These are phyloP conservation scores for Limnanthes douglasii DNA, from an alignment of 345 rosid genomes.

Conservation along the genomic window DNA sequence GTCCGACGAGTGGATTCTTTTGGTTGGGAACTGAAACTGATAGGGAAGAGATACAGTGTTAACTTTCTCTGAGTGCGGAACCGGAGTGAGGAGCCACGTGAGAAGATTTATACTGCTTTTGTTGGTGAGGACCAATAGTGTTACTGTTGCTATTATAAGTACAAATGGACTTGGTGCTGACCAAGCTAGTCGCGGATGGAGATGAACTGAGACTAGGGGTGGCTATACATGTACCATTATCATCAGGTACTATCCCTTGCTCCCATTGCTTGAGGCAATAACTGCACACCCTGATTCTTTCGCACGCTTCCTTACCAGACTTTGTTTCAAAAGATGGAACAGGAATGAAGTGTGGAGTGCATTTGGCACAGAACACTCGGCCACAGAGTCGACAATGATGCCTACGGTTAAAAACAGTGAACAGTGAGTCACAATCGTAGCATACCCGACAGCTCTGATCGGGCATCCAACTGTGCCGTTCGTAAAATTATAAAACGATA, in stretches of 20 bases:
- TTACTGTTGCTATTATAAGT: constrained; percentile 53
- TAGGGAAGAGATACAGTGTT: no score
- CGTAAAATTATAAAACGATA: no score
- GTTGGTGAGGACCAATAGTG: no score
- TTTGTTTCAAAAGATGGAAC: constrained; percentile 43
- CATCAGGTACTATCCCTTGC: constrained; percentile 30
- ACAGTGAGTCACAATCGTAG: constrained; percentile 91
- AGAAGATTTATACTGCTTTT: no score
- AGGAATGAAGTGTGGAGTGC: constrained; percentile 64
- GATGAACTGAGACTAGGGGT: constrained; percentile 53
- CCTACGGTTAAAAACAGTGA: constrained; percentile 72
- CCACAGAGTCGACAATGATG: constrained; percentile 97
- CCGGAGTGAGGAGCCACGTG: no score
- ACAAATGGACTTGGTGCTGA: constrained; percentile 50
- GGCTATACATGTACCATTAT: constrained; percentile 30
- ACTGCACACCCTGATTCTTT: constrained; percentile 75
- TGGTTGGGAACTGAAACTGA: no score
- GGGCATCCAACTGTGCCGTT: constrained; percentile 99
- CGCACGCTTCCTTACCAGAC: constrained; percentile 40
- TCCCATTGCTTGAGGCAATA: constrained; percentile 84
- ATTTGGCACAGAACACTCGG: constrained; percentile 78
- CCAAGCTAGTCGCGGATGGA: constrained; percentile 59
- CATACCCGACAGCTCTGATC: constrained; percentile 93
- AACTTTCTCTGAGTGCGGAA: no score
- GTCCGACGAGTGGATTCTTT: no score